These are phyloP conservation scores for Lophiotrema nucula DNA, from an alignment of 495 filamentous ascomycete species.

Conservation along the genomic window DNA sequence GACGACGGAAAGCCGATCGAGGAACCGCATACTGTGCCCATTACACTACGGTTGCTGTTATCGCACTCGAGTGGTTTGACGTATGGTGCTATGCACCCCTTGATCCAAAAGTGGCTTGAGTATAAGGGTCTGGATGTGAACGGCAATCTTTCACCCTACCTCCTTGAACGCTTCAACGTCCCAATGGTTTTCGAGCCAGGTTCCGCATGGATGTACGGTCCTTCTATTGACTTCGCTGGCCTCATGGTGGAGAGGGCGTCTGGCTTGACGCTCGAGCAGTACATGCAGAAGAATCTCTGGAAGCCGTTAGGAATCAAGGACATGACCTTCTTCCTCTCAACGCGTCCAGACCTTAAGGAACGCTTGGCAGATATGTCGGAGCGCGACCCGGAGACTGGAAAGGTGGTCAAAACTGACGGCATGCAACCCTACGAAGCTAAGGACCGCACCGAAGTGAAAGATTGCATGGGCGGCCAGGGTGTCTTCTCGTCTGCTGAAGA, in stretches of 20 bases:
- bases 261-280: constrained; percentile 40
- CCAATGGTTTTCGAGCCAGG: constrained; percentile 43
- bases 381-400: constrained; percentile 34
- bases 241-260: constrained; percentile 16
- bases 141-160: not conserved
- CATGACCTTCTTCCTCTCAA: constrained; percentile 45
- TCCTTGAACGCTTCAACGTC: not conserved
- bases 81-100: constrained; percentile 16
- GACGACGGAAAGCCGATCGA: constrained; percentile 20
- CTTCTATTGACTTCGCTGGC: constrained; percentile 35
- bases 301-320: constrained; percentile 45
- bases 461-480: constrained; percentile 56
- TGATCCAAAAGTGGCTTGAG: not conserved
- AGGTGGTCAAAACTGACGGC: not conserved
- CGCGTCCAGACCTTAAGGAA: constrained; percentile 38
- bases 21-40: constrained; percentile 6
- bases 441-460: constrained; percentile 8
- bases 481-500: constrained; percentile 48
- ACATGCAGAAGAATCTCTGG: constrained; percentile 50
- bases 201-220: constrained; percentile 34
- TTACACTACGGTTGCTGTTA: constrained; percentile 28
- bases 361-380: constrained; percentile 28
- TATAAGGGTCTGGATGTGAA: not conserved
- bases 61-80: constrained; percentile 16
- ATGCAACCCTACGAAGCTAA: not conserved